Evolutionary conservation across 2,329 filamentous ascomycete species (phyloP).

Genomic region (Plectosphaerella cucumerina): DNA sequence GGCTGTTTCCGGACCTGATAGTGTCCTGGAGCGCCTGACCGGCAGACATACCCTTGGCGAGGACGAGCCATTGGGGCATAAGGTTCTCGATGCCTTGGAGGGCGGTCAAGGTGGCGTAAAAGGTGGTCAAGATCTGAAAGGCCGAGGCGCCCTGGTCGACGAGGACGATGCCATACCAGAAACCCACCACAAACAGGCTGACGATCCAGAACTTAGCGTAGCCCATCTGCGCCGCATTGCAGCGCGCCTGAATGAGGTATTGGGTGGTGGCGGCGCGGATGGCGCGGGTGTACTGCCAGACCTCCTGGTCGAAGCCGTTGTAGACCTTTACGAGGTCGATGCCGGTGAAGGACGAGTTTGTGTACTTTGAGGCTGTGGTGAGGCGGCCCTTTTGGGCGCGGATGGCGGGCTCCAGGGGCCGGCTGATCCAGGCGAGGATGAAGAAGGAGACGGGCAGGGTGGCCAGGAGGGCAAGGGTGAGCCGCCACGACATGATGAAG

Average conservation of each 20-base stretch:
- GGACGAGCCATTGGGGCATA: constrained; percentile 69
- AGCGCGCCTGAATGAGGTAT: constrained; percentile 65
- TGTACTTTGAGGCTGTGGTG: constrained; percentile 65
- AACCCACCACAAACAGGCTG: constrained; percentile 79
- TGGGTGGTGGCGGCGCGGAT: constrained; percentile 55
- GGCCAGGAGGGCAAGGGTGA: constrained; percentile 75
- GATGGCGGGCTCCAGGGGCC: constrained; percentile 61
- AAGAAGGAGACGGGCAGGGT: constrained; percentile 65
- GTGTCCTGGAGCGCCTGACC: constrained; percentile 50
- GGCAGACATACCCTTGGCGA: constrained; percentile 77
- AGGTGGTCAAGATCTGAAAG: constrained; percentile 73
- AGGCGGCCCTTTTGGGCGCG: constrained; percentile 64
- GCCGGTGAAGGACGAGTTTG: constrained; percentile 63
- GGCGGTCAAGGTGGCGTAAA: constrained; percentile 75
- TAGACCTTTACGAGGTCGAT: constrained; percentile 87
- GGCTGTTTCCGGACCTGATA: constrained; percentile 11
- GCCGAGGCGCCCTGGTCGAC: constrained; percentile 57
- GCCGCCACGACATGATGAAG: constrained; percentile 75
- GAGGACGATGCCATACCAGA: constrained; percentile 78
- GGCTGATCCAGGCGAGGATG: constrained; percentile 56
- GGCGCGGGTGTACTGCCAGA: constrained; percentile 56
- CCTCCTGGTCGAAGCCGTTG: constrained; percentile 69
- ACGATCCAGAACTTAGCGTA: constrained; percentile 71
- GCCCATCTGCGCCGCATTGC: constrained; percentile 68
- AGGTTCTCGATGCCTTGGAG: constrained; percentile 72